These are phyloP conservation scores for Leccinum truebloodii DNA, from an alignment of 768 basidiomycete genomes.

Conservation along the genomic window DNA sequence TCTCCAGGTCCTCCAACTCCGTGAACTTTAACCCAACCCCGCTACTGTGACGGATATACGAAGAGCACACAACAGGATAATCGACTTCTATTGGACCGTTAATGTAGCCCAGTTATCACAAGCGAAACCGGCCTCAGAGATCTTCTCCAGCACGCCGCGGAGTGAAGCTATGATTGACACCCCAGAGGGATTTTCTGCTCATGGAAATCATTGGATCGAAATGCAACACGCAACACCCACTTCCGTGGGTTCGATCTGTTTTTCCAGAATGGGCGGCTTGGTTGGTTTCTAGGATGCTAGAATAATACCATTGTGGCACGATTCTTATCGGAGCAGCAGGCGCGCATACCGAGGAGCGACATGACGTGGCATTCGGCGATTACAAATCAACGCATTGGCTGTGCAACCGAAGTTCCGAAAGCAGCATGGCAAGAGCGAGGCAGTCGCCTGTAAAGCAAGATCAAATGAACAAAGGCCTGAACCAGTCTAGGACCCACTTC, in stretches of 20 bases:
- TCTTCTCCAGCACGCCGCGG: not conserved
- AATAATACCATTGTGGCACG: not conserved
- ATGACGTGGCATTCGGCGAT: slow-evolving; percentile 1
- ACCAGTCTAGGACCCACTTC: not conserved
- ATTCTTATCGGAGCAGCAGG: slow-evolving; percentile 7
- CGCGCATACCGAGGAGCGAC: slow-evolving; percentile 10
- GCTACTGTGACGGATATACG: not conserved
- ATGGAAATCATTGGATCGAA: slow-evolving; percentile 7
- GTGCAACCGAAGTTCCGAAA: slow-evolving; percentile 1
- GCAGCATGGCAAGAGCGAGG: slow-evolving; percentile 3
- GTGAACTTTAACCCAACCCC: not conserved
- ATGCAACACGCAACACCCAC: not conserved
- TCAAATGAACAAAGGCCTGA: not conserved
- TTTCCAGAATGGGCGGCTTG: not conserved
- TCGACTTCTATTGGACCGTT: not conserved
- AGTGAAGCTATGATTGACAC: not conserved
- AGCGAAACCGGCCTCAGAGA: not conserved
- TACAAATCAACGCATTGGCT: not conserved
- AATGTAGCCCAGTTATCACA: not conserved
- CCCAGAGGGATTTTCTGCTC: not conserved
- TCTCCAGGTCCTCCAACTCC: not conserved
- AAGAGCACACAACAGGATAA: not conserved
- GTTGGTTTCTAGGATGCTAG: slow-evolving; percentile 9
- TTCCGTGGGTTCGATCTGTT: slow-evolving; percentile 5
- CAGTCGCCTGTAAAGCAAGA: not conserved